Evolutionary conservation across 164 flowering plant species (phyloP).

Genomic region (Berberis vulgaris): DNA sequence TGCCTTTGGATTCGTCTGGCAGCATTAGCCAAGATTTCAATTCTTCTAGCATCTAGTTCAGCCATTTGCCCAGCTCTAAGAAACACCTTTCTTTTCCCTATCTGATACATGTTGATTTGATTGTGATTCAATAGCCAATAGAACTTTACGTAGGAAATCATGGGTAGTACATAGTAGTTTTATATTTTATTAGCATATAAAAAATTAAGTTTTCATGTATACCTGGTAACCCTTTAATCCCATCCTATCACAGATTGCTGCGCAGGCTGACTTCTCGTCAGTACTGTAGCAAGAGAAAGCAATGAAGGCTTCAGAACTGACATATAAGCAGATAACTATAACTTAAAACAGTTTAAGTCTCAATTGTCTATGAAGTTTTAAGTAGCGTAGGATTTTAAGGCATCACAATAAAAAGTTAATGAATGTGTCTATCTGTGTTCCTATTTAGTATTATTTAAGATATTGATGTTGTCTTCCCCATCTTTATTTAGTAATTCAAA

Average conservation of each 20-base stretch:
- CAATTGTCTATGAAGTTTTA: too few species aligned
- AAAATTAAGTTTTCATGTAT: not conserved
- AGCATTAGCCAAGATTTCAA: slow-evolving; percentile 64
- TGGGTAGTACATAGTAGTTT: too few species aligned
- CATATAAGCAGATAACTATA: not conserved
- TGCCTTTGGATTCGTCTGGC: slow-evolving; percentile 69
- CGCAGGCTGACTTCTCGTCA: slow-evolving; percentile 67
- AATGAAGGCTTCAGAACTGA: slow-evolving; percentile 7
- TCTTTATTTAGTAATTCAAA: not conserved
- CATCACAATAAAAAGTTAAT: too few species aligned
- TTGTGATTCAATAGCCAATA: not conserved
- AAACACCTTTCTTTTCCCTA: slow-evolving; percentile 78
- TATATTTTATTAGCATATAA: too few species aligned
- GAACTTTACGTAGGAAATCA: too few species aligned
- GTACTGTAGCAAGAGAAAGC: slow-evolving; percentile 29
- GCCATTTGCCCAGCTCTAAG: slow-evolving; percentile 98
- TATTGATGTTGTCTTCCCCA: not conserved
- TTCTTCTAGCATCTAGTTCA: slow-evolving; percentile 75
- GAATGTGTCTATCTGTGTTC: too few species aligned
- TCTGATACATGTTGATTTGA: slow-evolving; percentile 30
- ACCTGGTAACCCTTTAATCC: slow-evolving; percentile 86
- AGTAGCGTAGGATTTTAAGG: too few species aligned
- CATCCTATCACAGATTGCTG: slow-evolving; percentile 58
- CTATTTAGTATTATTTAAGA: too few species aligned
- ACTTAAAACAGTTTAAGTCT: too few species aligned